Conservation (phyloP, 1,284 basidiomycete genomes). For the Ganoderma boninense region DNA sequence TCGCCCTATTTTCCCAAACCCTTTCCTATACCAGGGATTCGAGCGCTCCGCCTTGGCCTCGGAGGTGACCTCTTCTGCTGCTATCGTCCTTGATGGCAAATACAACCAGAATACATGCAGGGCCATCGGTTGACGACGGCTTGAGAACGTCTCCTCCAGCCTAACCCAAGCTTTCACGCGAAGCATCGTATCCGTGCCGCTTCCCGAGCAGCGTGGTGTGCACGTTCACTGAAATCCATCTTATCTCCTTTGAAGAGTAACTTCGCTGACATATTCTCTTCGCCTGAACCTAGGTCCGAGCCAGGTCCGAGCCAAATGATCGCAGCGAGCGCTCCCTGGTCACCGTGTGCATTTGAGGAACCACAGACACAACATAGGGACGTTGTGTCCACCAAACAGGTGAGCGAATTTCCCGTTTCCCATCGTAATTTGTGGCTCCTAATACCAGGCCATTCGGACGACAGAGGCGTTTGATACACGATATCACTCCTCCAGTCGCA, state of each 20-base stretch:
- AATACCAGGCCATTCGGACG: not conserved
- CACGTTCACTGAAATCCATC: constrained; percentile 20
- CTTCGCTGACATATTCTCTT: constrained; percentile 5
- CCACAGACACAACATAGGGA: constrained; percentile 3
- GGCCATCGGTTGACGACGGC: constrained; percentile 16
- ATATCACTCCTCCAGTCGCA: constrained; percentile 3
- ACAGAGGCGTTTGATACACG: constrained; percentile 20
- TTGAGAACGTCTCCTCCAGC: constrained; percentile 20
- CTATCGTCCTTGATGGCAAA: constrained; percentile 20
- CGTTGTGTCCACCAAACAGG: not conserved
- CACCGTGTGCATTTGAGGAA: not conserved
- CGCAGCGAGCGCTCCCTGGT: not conserved
- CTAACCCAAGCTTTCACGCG: constrained; percentile 8
- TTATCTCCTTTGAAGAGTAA: constrained; percentile 22
- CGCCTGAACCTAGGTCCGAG: constrained; percentile 12
- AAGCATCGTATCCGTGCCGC: constrained; percentile 24
- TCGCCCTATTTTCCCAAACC: constrained; percentile 19
- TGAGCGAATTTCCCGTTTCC: constrained; percentile 9
- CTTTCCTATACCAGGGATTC: constrained; percentile 20
- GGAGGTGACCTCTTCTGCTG: constrained; percentile 24
- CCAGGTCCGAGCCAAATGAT: constrained; percentile 7
- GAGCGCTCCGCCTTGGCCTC: constrained; percentile 32
- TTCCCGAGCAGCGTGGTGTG: constrained; percentile 26
- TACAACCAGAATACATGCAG: constrained; percentile 15
- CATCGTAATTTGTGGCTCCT: constrained; percentile 3